Percentiles rank a stretch among this genome's conserved stretches.
These are phyloP conservation scores for sorghum (Sorghum bicolor) DNA, from an alignment of 176 grass and related monocot genomes.

Conservation along the genomic window DNA sequence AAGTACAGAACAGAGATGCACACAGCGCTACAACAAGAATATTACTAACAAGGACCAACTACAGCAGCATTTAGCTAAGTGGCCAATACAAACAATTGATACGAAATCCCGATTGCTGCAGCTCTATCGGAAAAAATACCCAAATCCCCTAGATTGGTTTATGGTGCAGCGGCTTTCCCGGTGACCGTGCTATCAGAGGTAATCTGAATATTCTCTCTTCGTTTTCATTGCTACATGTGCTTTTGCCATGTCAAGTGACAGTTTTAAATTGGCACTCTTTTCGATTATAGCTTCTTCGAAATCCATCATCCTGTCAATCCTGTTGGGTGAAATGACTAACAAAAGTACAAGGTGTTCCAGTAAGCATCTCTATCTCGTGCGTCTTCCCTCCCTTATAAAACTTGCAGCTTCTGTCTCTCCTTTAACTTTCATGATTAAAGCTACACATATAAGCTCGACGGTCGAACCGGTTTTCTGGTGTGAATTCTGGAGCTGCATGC, in stretches of 20 bases:
- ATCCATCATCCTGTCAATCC: background rate
- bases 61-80: background rate
- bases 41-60: background rate
- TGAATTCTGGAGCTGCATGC: background rate
- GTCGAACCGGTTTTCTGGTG: background rate
- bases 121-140: background rate
- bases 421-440: constrained; percentile 19
- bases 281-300: background rate
- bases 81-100: background rate
- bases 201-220: background rate
- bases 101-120: background rate
- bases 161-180: background rate
- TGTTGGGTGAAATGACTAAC: constrained; percentile 9
- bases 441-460: background rate
- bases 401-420: background rate
- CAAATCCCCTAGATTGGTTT: background rate
- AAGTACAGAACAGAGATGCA: background rate
- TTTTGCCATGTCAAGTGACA: background rate
- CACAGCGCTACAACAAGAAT: background rate
- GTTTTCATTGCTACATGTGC: background rate
- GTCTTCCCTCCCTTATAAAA: background rate
- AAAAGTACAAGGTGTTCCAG: background rate
- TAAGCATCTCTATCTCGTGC: background rate
- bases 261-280: background rate
- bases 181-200: background rate